Percentiles rank a stretch among this genome's conserved stretches.
Evolutionary conservation across 2,329 filamentous ascomycete genomes (phyloP).

Genomic region (Colletotrichum gigasporum): DNA sequence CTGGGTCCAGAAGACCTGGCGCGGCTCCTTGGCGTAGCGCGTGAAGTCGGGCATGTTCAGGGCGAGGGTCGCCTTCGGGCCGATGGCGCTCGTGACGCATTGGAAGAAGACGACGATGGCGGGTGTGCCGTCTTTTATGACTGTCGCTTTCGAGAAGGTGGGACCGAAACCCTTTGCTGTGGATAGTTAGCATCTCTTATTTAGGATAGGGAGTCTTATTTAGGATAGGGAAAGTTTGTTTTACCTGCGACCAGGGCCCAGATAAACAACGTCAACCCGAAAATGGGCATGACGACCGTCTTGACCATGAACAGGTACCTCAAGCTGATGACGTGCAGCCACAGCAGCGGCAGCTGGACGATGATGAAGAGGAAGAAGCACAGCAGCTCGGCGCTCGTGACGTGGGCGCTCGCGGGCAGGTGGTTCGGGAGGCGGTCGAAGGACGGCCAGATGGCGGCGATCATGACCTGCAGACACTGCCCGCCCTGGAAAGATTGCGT

Average conservation of each 20-base stretch:
- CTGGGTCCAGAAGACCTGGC: slow-evolving; percentile 33
- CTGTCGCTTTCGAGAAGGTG: slow-evolving; percentile 34
- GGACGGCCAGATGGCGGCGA: slow-evolving; percentile 50
- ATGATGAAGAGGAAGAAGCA: slow-evolving; percentile 41
- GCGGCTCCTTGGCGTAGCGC: slow-evolving; percentile 32
- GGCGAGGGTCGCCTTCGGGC: slow-evolving; percentile 31
- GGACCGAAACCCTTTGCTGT: slow-evolving; percentile 33
- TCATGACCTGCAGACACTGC: slow-evolving; percentile 41
- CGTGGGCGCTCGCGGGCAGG: slow-evolving; percentile 47
- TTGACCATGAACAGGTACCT: slow-evolving; percentile 36
- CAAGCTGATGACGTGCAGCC: slow-evolving; percentile 24
- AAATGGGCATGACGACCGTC: slow-evolving; percentile 34
- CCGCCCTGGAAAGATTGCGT: slow-evolving; percentile 43
- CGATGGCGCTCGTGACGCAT: slow-evolving; percentile 36
- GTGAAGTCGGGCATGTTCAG: slow-evolving; percentile 35
- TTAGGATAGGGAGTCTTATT: fast-evolving
- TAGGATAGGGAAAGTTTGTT: fast-evolving
- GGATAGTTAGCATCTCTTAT: background rate
- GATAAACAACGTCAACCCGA: slow-evolving; percentile 34
- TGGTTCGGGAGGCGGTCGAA: slow-evolving; percentile 51
- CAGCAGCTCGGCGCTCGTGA: slow-evolving; percentile 33
- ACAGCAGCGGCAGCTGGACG: slow-evolving; percentile 37
- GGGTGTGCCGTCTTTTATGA: slow-evolving; percentile 29
- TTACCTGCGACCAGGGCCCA: slow-evolving; percentile 33
- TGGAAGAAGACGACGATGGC: slow-evolving; percentile 35